Evolutionary conservation across 2,329 filamentous ascomycete species (phyloP).

Genomic region (Hyphodiscus sp.): DNA sequence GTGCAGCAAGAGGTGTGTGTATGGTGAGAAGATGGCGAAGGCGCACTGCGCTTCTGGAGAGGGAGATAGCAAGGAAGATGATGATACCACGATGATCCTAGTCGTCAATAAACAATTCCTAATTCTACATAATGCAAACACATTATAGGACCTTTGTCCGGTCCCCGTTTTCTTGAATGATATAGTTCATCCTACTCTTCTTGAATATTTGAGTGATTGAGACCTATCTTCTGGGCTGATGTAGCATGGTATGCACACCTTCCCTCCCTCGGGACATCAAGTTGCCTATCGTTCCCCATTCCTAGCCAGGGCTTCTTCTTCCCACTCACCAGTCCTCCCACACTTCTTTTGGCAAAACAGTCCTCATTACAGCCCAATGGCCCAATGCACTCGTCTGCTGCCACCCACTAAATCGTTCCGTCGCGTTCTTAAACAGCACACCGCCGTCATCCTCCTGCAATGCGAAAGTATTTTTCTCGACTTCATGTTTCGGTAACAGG

Average conservation of each 20-base stretch:
- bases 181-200: no score
- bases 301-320: not conserved
- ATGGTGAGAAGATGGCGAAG: not conserved
- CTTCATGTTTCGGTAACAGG: constrained; percentile 66
- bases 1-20: not conserved
- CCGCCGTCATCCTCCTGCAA: constrained; percentile 36
- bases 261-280: not conserved
- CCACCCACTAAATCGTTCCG: constrained; percentile 59
- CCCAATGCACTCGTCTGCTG: constrained; percentile 71
- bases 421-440: constrained; percentile 57
- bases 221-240: no score
- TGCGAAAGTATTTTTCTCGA: constrained; percentile 33
- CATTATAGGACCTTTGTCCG: no score
- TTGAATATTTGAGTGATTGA: no score
- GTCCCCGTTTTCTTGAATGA: no score
- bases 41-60: not conserved
- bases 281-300: not conserved
- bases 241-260: not conserved
- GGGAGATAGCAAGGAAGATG: no score
- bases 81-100: no score
- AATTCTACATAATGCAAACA: no score
- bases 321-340: constrained; percentile 78
- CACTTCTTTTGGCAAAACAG: constrained; percentile 65
- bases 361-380: constrained; percentile 91
- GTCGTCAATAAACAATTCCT: no score